Percentiles rank a stretch among this genome's conserved stretches.
Conservation (phyloP, 202 grass and related monocot species). For the Saccharum hybrid region DNA sequence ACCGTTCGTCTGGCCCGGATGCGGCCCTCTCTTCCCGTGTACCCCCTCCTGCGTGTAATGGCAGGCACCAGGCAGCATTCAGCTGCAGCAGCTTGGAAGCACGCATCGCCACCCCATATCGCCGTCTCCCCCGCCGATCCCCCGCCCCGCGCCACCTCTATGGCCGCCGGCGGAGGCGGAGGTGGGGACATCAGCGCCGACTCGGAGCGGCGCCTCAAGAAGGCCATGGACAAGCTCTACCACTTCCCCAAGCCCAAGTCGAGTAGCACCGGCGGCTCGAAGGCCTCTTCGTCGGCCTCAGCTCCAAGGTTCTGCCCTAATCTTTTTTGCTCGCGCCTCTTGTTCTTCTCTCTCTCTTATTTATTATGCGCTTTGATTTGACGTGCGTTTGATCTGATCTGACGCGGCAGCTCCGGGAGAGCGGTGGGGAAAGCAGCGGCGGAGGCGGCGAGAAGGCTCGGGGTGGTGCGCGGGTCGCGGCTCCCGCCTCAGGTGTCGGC, state of each 20-base stretch:
- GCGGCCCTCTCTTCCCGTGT: neutral
- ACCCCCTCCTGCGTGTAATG: neutral
- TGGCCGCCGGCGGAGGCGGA: slow-evolving; percentile 47
- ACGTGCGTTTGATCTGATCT: slow-evolving; percentile 47
- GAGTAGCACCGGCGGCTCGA: slow-evolving; percentile 41
- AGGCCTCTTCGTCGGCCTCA: slow-evolving; percentile 29
- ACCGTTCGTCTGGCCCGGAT: neutral
- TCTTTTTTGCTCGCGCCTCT: slow-evolving; percentile 3
- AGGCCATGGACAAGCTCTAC: slow-evolving; percentile 96
- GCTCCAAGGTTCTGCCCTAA: slow-evolving; percentile 61
- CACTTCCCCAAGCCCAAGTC: slow-evolving; percentile 71
- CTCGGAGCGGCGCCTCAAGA: slow-evolving; percentile 85
- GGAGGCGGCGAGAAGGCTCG: slow-evolving; percentile 54
- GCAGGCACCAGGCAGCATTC: neutral
- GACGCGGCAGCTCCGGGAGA: slow-evolving; percentile 43
- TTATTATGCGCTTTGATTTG: slow-evolving; percentile 11
- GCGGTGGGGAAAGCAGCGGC: slow-evolving; percentile 40
- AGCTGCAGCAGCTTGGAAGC: slow-evolving; percentile 36
- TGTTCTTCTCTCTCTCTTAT: slow-evolving; percentile 1
- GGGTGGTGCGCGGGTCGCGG: slow-evolving; percentile 58
- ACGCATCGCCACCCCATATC: slow-evolving; percentile 39
- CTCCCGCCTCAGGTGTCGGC: slow-evolving; percentile 52
- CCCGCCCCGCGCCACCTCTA: slow-evolving; percentile 29
- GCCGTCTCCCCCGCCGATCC: slow-evolving; percentile 27
- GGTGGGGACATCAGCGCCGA: slow-evolving; percentile 62